These are phyloP conservation scores for Calonectria hawksworthii DNA, from an alignment of 2,329 filamentous ascomycete genomes.

Conservation along the genomic window DNA sequence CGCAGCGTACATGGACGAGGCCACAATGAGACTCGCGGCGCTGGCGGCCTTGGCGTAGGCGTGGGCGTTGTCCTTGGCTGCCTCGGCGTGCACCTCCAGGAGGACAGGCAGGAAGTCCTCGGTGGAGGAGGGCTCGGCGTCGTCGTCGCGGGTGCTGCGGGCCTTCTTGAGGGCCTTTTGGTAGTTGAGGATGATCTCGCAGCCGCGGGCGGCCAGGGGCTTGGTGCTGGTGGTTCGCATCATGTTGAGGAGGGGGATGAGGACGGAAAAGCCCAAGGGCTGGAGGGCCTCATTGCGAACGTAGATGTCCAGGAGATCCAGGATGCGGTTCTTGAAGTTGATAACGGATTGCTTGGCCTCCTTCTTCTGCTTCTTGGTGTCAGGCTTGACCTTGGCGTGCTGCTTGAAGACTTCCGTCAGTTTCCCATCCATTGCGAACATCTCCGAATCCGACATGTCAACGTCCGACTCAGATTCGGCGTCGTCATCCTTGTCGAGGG, in stretches of 20 bases:
- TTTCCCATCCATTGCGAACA: slow-evolving; percentile 89
- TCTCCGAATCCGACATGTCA: slow-evolving; percentile 96
- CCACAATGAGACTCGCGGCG: slow-evolving; percentile 77
- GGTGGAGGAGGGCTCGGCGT: slow-evolving; percentile 54
- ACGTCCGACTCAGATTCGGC: slow-evolving; percentile 74
- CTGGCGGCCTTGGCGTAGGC: slow-evolving; percentile 83
- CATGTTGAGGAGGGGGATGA: slow-evolving; percentile 83
- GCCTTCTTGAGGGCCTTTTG: slow-evolving; percentile 76
- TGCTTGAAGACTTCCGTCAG: slow-evolving; percentile 89
- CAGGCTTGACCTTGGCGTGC: slow-evolving; percentile 72
- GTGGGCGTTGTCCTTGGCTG: slow-evolving; percentile 74
- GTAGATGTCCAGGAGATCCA: slow-evolving; percentile 90
- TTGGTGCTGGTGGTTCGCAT: slow-evolving; percentile 83
- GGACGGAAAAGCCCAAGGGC: slow-evolving; percentile 75
- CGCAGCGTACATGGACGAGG: slow-evolving; percentile 70
- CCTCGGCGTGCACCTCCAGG: slow-evolving; percentile 76
- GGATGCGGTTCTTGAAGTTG: slow-evolving; percentile 94
- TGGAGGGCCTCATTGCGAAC: slow-evolving; percentile 82
- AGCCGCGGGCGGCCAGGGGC: slow-evolving; percentile 80
- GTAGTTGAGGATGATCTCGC: slow-evolving; percentile 79
- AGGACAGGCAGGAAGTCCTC: slow-evolving; percentile 72
- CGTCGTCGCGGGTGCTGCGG: slow-evolving; percentile 57
- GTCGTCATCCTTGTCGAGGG: slow-evolving; percentile 70
- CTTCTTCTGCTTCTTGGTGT: slow-evolving; percentile 86
- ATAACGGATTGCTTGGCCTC: slow-evolving; percentile 90